Base-by-base conservation (phyloP, 495 filamentous ascomycete genomes). In the Podospora australis region DNA sequence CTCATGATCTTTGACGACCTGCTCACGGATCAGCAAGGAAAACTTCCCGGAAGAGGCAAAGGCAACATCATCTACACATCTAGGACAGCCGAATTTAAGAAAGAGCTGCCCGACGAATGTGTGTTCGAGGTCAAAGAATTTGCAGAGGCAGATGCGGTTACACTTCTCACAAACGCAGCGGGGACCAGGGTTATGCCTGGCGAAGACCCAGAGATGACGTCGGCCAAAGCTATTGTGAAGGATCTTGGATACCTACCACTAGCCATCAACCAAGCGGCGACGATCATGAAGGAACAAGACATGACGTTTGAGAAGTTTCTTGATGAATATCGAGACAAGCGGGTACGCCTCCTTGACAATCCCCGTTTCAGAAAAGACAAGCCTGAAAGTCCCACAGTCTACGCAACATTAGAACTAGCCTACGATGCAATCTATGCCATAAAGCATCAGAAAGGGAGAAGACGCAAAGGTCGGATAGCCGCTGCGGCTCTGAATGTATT, bases 61-160 rank as follows among this genome's bases (percentile, higher is more conserved):
- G 57, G 57, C 11, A 60, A 59, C 52, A 39, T 60, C 28, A 48
- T 63, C 34, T 63, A 56, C 47, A 63, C 57, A 8, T 52, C 44
- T 21, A 35, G 51, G 9, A 4, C 3, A 0, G 45, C 39, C 0
- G n/a, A 6, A 1, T 16, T 49, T 6, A 21, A 19, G 1, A 11
- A n/a, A 0, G 21, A 25, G 4, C 6, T 56, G 2, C 50, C 44
- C 2, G 26, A 2, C 7, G 44, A 52, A 1, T 46, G 24, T 6
- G 6, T 28, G 3, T 13, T 25, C 4, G 45, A 56, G 7, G 44
- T 63, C 9, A 26, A 17, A 0, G 44, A 44, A 1, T 16, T 63
- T 22, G 36, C 23, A 3, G 40, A 48, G 9, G 9, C 21, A 6
- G 55, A 60, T 9, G 52, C 60, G 1, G 23, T 57, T 3, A 21